Evolutionary conservation across 2,329 filamentous ascomycete species (phyloP).

Genomic region (Microdochium paspali): DNA sequence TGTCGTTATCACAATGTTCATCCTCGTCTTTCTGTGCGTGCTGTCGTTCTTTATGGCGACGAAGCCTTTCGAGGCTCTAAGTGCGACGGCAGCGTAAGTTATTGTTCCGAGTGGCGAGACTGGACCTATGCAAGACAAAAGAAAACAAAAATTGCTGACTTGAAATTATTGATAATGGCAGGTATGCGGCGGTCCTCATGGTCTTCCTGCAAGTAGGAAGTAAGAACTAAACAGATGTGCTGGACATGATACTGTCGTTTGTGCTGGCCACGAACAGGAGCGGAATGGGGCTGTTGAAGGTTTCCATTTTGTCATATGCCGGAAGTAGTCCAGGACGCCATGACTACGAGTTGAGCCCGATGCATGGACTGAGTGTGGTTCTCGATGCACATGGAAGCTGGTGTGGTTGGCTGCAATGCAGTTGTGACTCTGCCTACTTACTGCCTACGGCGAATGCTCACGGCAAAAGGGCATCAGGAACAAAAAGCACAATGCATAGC

Average conservation of each 20-base stretch:
- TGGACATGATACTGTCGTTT: neutral
- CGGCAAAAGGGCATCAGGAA: too few species aligned
- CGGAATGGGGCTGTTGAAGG: too few species aligned
- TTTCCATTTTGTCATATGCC: too few species aligned
- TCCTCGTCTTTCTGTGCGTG: conserved; percentile 9
- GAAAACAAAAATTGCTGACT: neutral
- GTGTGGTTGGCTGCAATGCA: neutral
- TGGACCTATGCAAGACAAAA: neutral
- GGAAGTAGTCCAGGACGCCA: neutral
- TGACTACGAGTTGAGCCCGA: neutral
- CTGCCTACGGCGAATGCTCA: too few species aligned
- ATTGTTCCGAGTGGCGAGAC: neutral
- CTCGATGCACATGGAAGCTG: neutral
- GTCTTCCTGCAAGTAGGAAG: conserved; percentile 7
- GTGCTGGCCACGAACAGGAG: too few species aligned
- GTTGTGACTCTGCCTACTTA: too few species aligned
- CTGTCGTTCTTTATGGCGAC: conserved; percentile 9
- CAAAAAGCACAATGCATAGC: too few species aligned
- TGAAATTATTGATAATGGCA: neutral
- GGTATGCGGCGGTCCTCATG: conserved; percentile 9
- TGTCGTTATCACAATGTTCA: conserved; percentile 19
- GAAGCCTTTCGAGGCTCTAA: conserved; percentile 12
- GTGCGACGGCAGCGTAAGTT: conserved; percentile 12
- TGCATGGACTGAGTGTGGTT: too few species aligned
- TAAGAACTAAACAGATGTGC: neutral